phyloP scores from a whole-genome alignment of 116 monocot species.

The Trichopus zeylanicus region DNA sequence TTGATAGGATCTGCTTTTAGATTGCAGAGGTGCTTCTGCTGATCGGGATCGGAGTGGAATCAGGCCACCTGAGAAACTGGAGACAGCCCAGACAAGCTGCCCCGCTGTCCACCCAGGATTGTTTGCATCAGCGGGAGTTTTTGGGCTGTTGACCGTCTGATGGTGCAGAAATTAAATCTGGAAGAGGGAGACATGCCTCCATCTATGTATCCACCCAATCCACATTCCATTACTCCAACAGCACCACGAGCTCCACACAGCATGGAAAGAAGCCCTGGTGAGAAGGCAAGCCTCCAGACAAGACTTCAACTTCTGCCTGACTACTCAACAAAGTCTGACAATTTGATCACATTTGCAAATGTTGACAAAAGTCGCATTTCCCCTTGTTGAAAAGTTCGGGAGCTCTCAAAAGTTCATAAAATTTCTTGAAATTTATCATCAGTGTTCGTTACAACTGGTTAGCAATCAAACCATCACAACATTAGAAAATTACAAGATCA shows the following conservation, averaged over 20 bases:
- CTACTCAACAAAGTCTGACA: too few relatives aligned
- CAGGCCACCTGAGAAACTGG: conserved; percentile 64
- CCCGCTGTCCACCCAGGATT: conserved; percentile 41
- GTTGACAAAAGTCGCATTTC: not conserved
- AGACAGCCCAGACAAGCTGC: conserved; percentile 40
- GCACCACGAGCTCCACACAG: not conserved
- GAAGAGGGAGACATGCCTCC: conserved; percentile 11
- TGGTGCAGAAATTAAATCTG: conserved; percentile 27
- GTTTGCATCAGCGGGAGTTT: conserved; percentile 66
- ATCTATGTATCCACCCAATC: conserved; percentile 4
- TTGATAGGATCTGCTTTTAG: conserved; percentile 64
- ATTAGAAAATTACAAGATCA: not conserved
- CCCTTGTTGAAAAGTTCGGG: not conserved
- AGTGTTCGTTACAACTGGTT: conserved; percentile 19
- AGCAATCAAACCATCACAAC: conserved; percentile 30
- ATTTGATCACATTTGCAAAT: not conserved
- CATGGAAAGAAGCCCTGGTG: too few relatives aligned
- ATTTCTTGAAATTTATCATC: too few relatives aligned
- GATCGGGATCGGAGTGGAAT: conserved; percentile 61
- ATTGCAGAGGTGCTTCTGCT: conserved; percentile 72
- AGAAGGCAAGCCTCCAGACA: conserved; percentile 3
- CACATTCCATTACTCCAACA: not conserved
- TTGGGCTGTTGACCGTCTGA: conserved; percentile 63
- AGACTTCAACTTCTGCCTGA: not conserved
- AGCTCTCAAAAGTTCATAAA: not conserved